phyloP scores from a whole-genome alignment of 495 filamentous ascomycete genomes.

The Aspergillus avenaceus region DNA sequence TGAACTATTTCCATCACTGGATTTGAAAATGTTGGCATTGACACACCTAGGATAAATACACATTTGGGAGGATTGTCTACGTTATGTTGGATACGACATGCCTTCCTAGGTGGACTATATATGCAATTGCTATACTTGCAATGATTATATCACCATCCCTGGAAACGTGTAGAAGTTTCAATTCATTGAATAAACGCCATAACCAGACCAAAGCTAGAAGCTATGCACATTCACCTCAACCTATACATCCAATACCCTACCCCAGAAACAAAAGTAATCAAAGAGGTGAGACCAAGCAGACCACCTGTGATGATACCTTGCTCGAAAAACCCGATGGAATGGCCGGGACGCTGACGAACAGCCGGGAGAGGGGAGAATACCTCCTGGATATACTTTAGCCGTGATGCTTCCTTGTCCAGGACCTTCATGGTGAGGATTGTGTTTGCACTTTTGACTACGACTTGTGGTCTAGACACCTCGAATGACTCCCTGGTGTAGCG shows the following conservation, averaged over 20 bases:
- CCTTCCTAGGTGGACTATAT: too few relatives aligned
- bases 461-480: slow-evolving; percentile 36
- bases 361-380: slow-evolving; percentile 31
- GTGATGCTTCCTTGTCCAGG: slow-evolving; percentile 13
- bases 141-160: too few relatives aligned
- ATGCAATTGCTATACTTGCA: too few relatives aligned
- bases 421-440: slow-evolving; percentile 11
- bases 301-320: slow-evolving; percentile 45
- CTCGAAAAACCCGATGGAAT: slow-evolving; percentile 48
- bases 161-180: too few relatives aligned
- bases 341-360: slow-evolving; percentile 31
- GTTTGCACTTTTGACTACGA: slow-evolving; percentile 16
- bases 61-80: too few relatives aligned
- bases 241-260: slow-evolving; percentile 19
- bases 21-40: too few relatives aligned
- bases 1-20: too few relatives aligned
- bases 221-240: background rate
- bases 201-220: too few relatives aligned
- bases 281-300: slow-evolving; percentile 21
- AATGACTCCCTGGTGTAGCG: slow-evolving; percentile 39
- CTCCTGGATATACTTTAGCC: slow-evolving; percentile 18
- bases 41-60: too few relatives aligned
- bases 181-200: too few relatives aligned
- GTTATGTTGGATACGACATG: too few relatives aligned
- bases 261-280: slow-evolving; percentile 21